Evolutionary conservation across 1,139 yeast genomes (phyloP).

Genomic region (Geotrichum armillariae): DNA sequence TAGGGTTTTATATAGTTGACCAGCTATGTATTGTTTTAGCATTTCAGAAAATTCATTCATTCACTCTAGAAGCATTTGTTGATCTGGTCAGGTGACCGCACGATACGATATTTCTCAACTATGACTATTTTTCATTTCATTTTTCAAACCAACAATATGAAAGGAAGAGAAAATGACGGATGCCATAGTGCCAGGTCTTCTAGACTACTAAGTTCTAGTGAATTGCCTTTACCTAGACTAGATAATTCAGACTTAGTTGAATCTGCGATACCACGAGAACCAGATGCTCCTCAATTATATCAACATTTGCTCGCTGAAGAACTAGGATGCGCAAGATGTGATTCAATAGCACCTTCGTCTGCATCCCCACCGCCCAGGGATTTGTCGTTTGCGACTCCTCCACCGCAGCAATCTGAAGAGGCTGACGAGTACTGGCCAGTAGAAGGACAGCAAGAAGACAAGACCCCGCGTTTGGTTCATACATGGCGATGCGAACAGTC

Average conservation of each 20-base stretch:
- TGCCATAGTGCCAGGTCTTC: not conserved
- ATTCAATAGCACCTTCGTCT: not conserved
- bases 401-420: conserved; percentile 1
- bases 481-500: conserved; percentile 75
- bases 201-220: not conserved
- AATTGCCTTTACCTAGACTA: not conserved
- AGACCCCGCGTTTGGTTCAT: conserved; percentile 49
- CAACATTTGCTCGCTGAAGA: conserved; percentile 9
- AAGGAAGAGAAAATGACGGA: not conserved
- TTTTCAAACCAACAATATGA: not conserved
- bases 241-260: not conserved
- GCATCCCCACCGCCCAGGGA: conserved; percentile 1
- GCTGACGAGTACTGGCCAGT: conserved; percentile 16
- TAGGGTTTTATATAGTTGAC: too few relatives aligned
- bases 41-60: too few relatives aligned
- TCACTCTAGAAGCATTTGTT: not conserved
- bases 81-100: too few relatives aligned
- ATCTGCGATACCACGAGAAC: not conserved
- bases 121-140: not conserved
- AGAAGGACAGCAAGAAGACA: not conserved
- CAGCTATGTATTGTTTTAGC: too few relatives aligned
- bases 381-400: not conserved
- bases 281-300: not conserved
- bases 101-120: too few relatives aligned
- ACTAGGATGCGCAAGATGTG: conserved; percentile 9